phyloP scores from a whole-genome alignment of 176 grass and related monocot species.

The Carex parvula region DNA sequence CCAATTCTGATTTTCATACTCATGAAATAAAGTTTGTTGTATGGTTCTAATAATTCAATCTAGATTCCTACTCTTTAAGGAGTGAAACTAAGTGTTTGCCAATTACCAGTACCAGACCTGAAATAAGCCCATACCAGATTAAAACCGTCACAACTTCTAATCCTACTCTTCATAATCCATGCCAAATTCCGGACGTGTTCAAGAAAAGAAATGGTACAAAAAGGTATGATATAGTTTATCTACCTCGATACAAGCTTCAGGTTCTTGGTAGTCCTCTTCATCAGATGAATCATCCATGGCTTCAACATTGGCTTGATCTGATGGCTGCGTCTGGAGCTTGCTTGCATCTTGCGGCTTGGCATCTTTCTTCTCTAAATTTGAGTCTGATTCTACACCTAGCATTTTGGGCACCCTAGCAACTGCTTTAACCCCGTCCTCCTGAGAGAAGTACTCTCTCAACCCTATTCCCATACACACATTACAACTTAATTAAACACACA shows the following conservation, averaged over 20 bases:
- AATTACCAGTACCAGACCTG: neutral
- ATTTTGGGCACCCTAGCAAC: constrained; percentile 73
- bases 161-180: neutral
- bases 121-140: neutral
- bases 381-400: constrained; percentile 45
- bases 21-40: constrained; percentile 7
- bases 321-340: constrained; percentile 34
- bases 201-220: neutral
- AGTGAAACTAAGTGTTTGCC: neutral
- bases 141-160: neutral
- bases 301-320: constrained; percentile 33
- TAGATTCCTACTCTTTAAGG: neutral
- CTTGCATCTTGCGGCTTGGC: constrained; percentile 27
- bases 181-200: neutral
- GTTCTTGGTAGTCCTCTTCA: constrained; percentile 79
- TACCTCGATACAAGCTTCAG: constrained; percentile 55
- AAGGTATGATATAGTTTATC: constrained; percentile 14
- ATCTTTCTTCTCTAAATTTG: constrained; percentile 43
- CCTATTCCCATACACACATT: constrained; percentile 40
- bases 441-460: constrained; percentile 87
- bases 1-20: too few species aligned
- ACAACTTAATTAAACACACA: neutral
- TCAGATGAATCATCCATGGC: constrained; percentile 83
- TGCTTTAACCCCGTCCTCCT: constrained; percentile 68
- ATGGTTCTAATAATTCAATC: neutral